phyloP scores from a whole-genome alignment of 169 alveolate species.

The Fabrea salina region DNA sequence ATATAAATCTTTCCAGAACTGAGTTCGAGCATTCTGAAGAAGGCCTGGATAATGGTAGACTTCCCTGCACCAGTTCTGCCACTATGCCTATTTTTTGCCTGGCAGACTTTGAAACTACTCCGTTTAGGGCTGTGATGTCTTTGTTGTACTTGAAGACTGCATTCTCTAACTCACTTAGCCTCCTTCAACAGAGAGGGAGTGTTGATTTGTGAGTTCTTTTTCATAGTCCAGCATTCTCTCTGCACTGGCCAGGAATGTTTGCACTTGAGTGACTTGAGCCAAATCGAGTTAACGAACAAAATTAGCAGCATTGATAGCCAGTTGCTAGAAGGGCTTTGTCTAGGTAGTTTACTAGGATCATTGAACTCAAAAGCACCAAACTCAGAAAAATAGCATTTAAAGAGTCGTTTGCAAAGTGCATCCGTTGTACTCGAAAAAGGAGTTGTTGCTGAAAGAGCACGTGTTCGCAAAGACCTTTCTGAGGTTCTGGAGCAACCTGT shows the following conservation, averaged over 20 bases:
- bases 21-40: constrained; percentile 60
- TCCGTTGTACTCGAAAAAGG: background rate
- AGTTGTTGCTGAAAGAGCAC: background rate
- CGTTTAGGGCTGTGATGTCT: too few relatives aligned
- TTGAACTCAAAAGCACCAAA: background rate
- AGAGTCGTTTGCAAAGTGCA: background rate
- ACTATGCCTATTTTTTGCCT: constrained; percentile 83
- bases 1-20: constrained; percentile 5
- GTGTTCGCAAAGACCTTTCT: too few relatives aligned
- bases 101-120: too few relatives aligned
- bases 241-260: background rate
- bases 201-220: background rate
- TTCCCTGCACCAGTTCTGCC: constrained; percentile 93
- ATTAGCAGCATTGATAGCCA: background rate
- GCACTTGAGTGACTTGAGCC: background rate
- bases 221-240: constrained; percentile 15
- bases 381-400: background rate
- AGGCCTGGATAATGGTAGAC: constrained; percentile 73
- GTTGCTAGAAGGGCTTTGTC: background rate
- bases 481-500: too few relatives aligned
- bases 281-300: background rate
- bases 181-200: too few relatives aligned
- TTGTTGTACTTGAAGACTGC: background rate
- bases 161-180: too few relatives aligned
- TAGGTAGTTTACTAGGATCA: background rate